A percentile compares a stretch with the other conserved stretches of the same genome.
Evolutionary conservation across 1,284 basidiomycete species (phyloP).

Genomic region (Coniferiporia weirii): DNA sequence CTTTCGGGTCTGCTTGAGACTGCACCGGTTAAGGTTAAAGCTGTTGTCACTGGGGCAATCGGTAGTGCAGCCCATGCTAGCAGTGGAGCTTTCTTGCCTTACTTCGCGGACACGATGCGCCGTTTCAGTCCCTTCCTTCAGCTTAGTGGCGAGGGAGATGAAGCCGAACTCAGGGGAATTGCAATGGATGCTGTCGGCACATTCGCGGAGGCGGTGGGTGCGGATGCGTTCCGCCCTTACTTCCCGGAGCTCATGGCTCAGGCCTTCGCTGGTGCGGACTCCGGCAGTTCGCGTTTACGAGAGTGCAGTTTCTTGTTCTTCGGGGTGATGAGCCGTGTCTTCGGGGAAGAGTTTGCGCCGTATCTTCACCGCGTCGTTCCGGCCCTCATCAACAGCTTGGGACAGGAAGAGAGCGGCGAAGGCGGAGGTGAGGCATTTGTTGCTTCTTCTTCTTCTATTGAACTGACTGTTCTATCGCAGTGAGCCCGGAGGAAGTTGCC

Average conservation of each 20-base stretch:
- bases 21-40: conserved; percentile 84
- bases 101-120: conserved; percentile 92
- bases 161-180: conserved; percentile 93
- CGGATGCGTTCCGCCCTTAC: conserved; percentile 92
- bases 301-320: conserved; percentile 99
- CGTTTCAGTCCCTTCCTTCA: conserved; percentile 85
- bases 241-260: conserved; percentile 95
- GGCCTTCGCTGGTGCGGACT: conserved; percentile 86
- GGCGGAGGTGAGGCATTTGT: conserved; percentile 30
- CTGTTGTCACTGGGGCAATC: conserved; percentile 96
- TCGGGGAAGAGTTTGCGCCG: conserved; percentile 88
- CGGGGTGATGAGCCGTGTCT: conserved; percentile 95
- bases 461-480: conserved; percentile 26
- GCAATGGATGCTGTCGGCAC: conserved; percentile 98
- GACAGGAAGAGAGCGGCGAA: conserved; percentile 80
- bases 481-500: conserved; percentile 45
- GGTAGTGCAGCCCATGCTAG: conserved; percentile 99
- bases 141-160: conserved; percentile 77
- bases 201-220: conserved; percentile 95
- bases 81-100: conserved; percentile 87
- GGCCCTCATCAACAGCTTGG: conserved; percentile 79
- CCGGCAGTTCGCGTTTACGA: conserved; percentile 83
- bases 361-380: conserved; percentile 89
- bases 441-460: background rate
- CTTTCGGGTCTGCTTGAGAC: conserved; percentile 85